Percentiles rank a stretch among this genome's conserved stretches.
Conservation (phyloP, 805 yeast species). For the Schizosaccharomyces lindneri region DNA sequence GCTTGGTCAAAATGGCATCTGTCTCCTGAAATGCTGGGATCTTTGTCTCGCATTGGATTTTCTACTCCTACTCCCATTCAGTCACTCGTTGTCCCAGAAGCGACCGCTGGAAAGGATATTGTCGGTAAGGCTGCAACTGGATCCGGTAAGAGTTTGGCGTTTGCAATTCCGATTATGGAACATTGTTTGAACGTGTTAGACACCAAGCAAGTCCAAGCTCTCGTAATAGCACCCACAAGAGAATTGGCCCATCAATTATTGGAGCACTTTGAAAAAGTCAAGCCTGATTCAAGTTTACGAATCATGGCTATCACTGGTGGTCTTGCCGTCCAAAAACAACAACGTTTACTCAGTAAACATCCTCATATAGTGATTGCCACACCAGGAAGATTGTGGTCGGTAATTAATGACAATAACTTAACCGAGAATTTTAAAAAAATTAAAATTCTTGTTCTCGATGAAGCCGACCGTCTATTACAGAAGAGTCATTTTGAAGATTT, state of each 20-base stretch:
- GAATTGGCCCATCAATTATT: conserved; percentile 88
- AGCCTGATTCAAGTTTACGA: conserved; percentile 26
- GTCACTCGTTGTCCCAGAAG: conserved; percentile 43
- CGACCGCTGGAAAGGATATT: conserved; percentile 50
- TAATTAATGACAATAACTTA: conserved; percentile 27
- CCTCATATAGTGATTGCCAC: conserved; percentile 78
- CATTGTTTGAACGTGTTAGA: conserved; percentile 17
- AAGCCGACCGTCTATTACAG: conserved; percentile 83
- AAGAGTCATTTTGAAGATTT: conserved; percentile 92
- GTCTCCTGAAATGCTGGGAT: conserved; percentile 28
- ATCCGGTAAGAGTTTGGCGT: conserved; percentile 90
- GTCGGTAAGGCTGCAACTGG: conserved; percentile 96
- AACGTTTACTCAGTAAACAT: conserved; percentile 39
- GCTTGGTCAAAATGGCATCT: conserved; percentile 23
- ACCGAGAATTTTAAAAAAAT: conserved; percentile 20
- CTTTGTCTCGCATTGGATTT: conserved; percentile 35
- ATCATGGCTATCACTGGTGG: conserved; percentile 82
- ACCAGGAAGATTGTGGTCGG: conserved; percentile 76
- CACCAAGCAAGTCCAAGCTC: conserved; percentile 19
- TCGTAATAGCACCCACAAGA: conserved; percentile 84
- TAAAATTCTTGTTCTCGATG: conserved; percentile 52
- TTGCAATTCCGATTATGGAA: conserved; percentile 77
- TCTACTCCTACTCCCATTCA: conserved; percentile 67
- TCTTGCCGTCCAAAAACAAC: conserved; percentile 77
- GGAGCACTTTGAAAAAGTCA: conserved; percentile 33